Conservation (phyloP, 2,329 filamentous ascomycete species). For the Penicillium fuscoglaucum region DNA sequence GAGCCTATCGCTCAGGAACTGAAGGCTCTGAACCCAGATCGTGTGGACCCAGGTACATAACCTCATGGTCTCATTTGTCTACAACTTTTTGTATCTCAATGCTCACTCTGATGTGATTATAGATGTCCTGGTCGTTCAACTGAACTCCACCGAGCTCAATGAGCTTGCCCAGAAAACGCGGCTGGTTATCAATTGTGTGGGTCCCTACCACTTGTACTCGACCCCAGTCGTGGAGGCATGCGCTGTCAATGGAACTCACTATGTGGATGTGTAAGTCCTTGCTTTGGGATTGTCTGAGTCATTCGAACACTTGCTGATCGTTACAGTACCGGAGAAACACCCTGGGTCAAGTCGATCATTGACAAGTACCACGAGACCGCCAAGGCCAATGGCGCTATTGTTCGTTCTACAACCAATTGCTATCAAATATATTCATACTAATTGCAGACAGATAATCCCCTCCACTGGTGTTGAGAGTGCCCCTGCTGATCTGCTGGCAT, state of each 20-base stretch:
- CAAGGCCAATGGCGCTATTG: conserved; percentile 60
- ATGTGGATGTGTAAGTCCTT: conserved; percentile 57
- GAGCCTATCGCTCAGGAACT: conserved; percentile 67
- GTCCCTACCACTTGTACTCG: conserved; percentile 65
- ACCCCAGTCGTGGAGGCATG: conserved; percentile 65
- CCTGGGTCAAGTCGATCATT: conserved; percentile 64
- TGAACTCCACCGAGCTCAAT: conserved; percentile 53
- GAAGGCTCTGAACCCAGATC: conserved; percentile 66
- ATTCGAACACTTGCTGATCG: conserved; percentile 4
- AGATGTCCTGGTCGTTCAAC: conserved; percentile 49
- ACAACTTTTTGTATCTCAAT: neutral
- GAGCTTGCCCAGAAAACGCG: conserved; percentile 56
- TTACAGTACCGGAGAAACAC: conserved; percentile 60
- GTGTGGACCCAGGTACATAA: conserved; percentile 64
- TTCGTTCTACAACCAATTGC: conserved; percentile 36
- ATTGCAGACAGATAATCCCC: conserved; percentile 53
- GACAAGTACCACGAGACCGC: conserved; percentile 61
- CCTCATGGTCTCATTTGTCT: neutral
- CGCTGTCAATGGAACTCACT: conserved; percentile 65
- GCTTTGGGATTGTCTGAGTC: neutral
- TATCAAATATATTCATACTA: conserved; percentile 4
- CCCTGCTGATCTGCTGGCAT: conserved; percentile 58
- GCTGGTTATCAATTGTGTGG: conserved; percentile 62
- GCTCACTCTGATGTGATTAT: conserved; percentile 12
- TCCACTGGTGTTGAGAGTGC: conserved; percentile 63